These are phyloP conservation scores for Fusarium verticillioides DNA, from an alignment of 2,329 filamentous ascomycete genomes.

Conservation along the genomic window DNA sequence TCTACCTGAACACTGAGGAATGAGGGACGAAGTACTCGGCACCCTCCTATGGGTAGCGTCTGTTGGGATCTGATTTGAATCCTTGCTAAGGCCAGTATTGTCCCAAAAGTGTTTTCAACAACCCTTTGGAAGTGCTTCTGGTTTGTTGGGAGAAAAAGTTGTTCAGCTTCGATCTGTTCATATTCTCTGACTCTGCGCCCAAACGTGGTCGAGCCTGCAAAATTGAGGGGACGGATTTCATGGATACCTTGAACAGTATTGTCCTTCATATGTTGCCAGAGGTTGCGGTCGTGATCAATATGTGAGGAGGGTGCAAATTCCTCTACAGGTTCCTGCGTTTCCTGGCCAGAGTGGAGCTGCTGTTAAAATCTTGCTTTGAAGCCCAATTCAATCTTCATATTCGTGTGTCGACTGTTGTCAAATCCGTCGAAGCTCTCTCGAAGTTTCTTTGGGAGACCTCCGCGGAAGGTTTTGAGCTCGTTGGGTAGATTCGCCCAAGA, in stretches of 20 bases:
- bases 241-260: neutral
- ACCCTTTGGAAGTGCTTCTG: neutral
- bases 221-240: neutral
- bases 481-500: neutral
- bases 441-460: neutral
- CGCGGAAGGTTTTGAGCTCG: neutral
- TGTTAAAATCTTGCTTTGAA: neutral
- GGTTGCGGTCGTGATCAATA: no score
- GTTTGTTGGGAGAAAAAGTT: neutral
- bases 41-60: neutral
- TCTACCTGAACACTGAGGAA: neutral
- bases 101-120: neutral
- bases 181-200: neutral
- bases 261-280: neutral
- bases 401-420: neutral
- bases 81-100: neutral
- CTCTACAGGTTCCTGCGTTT: neutral
- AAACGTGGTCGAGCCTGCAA: neutral
- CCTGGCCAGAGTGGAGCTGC: neutral
- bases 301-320: rapidly evolving
- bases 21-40: neutral
- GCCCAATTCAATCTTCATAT: neutral
- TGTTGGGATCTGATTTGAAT: neutral
- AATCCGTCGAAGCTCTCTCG: neutral
- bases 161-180: neutral